Evolutionary conservation across 257 asterid species (phyloP).

Genomic region (Ajuga chamaepitys): DNA sequence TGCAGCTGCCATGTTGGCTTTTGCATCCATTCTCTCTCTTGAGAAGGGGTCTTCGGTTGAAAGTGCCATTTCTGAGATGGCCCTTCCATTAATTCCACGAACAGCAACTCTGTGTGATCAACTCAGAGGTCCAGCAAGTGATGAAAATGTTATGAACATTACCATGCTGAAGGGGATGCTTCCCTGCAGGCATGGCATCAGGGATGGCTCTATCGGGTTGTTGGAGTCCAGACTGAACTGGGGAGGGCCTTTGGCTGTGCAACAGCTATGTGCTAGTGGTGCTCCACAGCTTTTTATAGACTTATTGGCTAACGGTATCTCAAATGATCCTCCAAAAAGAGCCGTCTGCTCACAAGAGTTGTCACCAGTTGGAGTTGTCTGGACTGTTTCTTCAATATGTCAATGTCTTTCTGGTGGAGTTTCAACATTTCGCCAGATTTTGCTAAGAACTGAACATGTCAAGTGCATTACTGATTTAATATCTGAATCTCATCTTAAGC

Average conservation of each 20-base stretch:
- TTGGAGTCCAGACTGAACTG: constrained; percentile 78
- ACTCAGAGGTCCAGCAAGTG: constrained; percentile 55
- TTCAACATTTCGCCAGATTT: constrained; percentile 72
- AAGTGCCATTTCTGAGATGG: constrained; percentile 67
- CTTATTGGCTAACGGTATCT: constrained; percentile 50
- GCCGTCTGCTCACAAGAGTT: constrained; percentile 38
- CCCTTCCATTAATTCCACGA: constrained; percentile 91
- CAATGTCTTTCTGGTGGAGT: constrained; percentile 95
- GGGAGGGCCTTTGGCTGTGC: constrained; percentile 99
- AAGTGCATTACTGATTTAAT: constrained; percentile 63
- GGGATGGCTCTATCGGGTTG: constrained; percentile 90
- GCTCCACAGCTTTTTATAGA: constrained; percentile 90
- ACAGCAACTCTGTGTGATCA: constrained; percentile 86
- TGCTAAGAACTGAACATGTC: constrained; percentile 66
- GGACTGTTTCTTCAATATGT: constrained; percentile 86
- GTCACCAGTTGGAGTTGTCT: constrained; percentile 78
- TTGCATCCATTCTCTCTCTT: constrained; percentile 82
- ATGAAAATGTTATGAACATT: constrained; percentile 36
- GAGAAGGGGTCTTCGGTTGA: constrained; percentile 64
- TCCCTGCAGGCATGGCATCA: constrained; percentile 81
- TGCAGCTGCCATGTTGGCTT: constrained; percentile 94
- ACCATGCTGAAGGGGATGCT: constrained; percentile 44
- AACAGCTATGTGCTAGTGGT: constrained; percentile 91
- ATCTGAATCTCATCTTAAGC: constrained; percentile 70
- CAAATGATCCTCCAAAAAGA: constrained; percentile 35